phyloP scores from a whole-genome alignment of 257 asterid species.

The Nicotiana paniculata region DNA sequence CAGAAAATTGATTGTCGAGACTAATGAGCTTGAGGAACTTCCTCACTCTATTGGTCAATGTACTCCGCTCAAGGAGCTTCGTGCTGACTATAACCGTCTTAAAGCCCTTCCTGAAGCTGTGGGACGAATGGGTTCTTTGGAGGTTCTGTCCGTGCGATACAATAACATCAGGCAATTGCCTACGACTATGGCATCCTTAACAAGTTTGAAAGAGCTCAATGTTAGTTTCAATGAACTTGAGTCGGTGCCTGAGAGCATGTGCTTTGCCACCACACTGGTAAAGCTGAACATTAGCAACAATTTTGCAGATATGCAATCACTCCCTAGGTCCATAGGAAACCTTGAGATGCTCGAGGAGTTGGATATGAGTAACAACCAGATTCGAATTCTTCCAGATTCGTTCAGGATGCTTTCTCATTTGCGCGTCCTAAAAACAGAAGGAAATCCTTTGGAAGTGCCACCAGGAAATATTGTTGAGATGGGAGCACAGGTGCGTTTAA shows the following conservation, averaged over 20 bases:
- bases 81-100: slow-evolving; percentile 69
- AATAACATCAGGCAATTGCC: slow-evolving; percentile 71
- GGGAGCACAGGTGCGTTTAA: slow-evolving; percentile 63
- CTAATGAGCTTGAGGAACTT: slow-evolving; percentile 68
- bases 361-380: slow-evolving; percentile 51
- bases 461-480: slow-evolving; percentile 44
- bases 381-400: slow-evolving; percentile 69
- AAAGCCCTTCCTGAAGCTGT: slow-evolving; percentile 95
- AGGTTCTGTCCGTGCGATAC: slow-evolving; percentile 65
- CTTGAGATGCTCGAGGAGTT: slow-evolving; percentile 22
- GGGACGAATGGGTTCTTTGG: slow-evolving; percentile 60
- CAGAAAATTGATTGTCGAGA: slow-evolving; percentile 53
- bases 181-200: slow-evolving; percentile 73
- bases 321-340: slow-evolving; percentile 23
- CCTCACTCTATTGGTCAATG: slow-evolving; percentile 78
- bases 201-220: slow-evolving; percentile 59
- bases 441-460: slow-evolving; percentile 71
- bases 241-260: slow-evolving; percentile 15
- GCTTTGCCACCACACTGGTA: slow-evolving; percentile 13
- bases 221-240: slow-evolving; percentile 28
- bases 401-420: slow-evolving; percentile 64
- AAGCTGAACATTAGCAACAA: slow-evolving; percentile 19
- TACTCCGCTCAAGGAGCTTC: slow-evolving; percentile 57
- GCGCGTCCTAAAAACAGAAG: slow-evolving; percentile 57
- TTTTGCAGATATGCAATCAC: slow-evolving; percentile 19